These are phyloP conservation scores for Lentinus brumalis DNA, from an alignment of 768 basidiomycete genomes.

Conservation along the genomic window DNA sequence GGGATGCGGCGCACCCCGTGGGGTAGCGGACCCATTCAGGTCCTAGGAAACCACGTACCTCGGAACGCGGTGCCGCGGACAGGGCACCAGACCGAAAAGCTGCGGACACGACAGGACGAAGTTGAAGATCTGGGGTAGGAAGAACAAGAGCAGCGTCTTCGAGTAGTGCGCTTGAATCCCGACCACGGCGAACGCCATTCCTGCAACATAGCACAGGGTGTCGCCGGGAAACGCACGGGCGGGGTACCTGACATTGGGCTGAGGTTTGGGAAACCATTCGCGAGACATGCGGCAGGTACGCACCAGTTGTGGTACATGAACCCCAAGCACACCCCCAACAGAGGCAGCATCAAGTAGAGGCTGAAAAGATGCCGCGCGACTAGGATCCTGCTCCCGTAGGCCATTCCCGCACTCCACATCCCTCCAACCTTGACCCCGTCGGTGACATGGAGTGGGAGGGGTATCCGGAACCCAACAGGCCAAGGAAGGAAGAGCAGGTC, in stretches of 20 bases:
- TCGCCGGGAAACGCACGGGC: conserved; percentile 95
- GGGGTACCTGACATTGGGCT: conserved; percentile 72
- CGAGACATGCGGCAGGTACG: conserved; percentile 28
- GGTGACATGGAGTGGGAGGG: conserved; percentile 67
- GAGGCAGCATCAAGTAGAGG: conserved; percentile 94
- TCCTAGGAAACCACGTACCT: conserved; percentile 49
- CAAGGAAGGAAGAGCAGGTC: conserved; percentile 94
- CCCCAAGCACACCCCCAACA: conserved; percentile 86
- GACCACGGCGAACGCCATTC: conserved; percentile 98
- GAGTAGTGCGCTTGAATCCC: conserved; percentile 98
- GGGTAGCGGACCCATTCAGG: conserved; percentile 4
- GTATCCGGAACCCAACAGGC: conserved; percentile 74
- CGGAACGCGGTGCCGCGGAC: conserved; percentile 93
- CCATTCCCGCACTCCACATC: conserved; percentile 82
- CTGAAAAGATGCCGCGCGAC: conserved; percentile 95
- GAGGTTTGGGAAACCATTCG: background rate
- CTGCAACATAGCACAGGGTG: conserved; percentile 95
- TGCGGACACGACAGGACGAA: conserved; percentile 94
- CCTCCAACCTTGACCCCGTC: conserved; percentile 76
- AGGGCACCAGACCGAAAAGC: conserved; percentile 89
- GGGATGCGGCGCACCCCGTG: background rate
- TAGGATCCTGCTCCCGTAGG: conserved; percentile 81
- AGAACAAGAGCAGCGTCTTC: conserved; percentile 95
- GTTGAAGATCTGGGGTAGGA: conserved; percentile 98
- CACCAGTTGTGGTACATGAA: conserved; percentile 98